These are phyloP conservation scores for Alternaria consortialis DNA, from an alignment of 2,329 filamentous ascomycete genomes.

Conservation along the genomic window DNA sequence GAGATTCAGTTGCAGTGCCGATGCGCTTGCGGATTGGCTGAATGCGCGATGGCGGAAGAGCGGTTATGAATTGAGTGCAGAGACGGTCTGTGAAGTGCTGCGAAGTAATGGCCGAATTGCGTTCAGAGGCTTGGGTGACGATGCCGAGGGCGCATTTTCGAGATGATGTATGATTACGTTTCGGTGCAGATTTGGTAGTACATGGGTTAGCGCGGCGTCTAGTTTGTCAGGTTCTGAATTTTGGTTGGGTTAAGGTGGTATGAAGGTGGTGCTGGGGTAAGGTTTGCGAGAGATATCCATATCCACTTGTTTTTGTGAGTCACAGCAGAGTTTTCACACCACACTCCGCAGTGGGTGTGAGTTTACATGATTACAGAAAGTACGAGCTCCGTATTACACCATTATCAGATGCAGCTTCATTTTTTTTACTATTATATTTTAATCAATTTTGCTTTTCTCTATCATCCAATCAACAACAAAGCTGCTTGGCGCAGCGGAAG, in stretches of 20 bases:
- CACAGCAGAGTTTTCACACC: not conserved
- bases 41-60: conserved; percentile 48
- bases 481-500: conserved; percentile 49
- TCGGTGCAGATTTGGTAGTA: not conserved
- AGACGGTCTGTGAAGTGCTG: conserved; percentile 49
- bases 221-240: no score
- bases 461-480: conserved; percentile 25
- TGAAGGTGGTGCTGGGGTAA: not conserved
- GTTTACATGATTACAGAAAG: no score
- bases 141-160: conserved; percentile 44
- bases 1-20: conserved; percentile 41
- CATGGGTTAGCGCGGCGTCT: conserved; percentile 7
- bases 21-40: conserved; percentile 48
- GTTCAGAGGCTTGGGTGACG: conserved; percentile 48
- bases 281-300: not conserved
- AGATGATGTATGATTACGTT: conserved; percentile 13
- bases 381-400: no score
- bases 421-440: not conserved
- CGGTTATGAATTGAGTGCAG: conserved; percentile 45
- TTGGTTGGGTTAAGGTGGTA: not conserved
- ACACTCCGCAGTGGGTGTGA: not conserved
- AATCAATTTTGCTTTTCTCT: not conserved
- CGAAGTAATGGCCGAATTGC: conserved; percentile 47
- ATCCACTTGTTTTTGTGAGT: not conserved
- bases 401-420: no score